phyloP scores from a whole-genome alignment of 164 flowering plant species.

The Stephania japonica region DNA sequence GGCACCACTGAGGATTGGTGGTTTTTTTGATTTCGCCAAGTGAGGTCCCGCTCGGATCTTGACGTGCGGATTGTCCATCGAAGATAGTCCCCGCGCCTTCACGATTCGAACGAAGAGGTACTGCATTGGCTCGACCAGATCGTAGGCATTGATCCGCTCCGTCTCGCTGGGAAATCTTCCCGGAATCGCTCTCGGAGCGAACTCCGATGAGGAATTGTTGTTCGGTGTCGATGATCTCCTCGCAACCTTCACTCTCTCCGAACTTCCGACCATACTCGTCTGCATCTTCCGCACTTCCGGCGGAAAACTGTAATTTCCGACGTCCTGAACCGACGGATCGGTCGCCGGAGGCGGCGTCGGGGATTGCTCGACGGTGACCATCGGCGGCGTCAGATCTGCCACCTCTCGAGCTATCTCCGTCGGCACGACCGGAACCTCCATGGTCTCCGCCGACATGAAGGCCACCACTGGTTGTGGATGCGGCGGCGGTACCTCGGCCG shows the following conservation, averaged over 20 bases:
- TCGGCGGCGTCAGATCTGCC: slow-evolving; percentile 28
- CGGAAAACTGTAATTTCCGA: neutral
- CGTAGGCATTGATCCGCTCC: slow-evolving; percentile 41
- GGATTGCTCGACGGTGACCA: slow-evolving; percentile 35
- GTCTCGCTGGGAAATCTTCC: slow-evolving; percentile 22
- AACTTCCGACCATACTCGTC: slow-evolving; percentile 9
- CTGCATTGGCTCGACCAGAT: slow-evolving; percentile 87
- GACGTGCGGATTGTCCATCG: slow-evolving; percentile 44
- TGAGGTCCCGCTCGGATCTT: slow-evolving; percentile 48
- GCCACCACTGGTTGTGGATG: slow-evolving; percentile 4
- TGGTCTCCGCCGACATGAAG: neutral
- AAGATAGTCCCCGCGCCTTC: slow-evolving; percentile 61
- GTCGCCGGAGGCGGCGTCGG: slow-evolving; percentile 24
- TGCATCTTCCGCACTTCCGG: slow-evolving; percentile 59
- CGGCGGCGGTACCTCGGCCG: slow-evolving; percentile 7
- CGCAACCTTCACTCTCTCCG: slow-evolving; percentile 33
- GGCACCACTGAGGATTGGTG: slow-evolving; percentile 35
- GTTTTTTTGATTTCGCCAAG: slow-evolving; percentile 43
- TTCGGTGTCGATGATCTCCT: slow-evolving; percentile 21
- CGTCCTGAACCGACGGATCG: slow-evolving; percentile 10
- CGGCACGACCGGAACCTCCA: slow-evolving; percentile 13
- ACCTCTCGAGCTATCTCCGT: slow-evolving; percentile 30
- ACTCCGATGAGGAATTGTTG: slow-evolving; percentile 28
- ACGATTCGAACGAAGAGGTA: slow-evolving; percentile 71
- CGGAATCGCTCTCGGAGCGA: slow-evolving; percentile 44